Evolutionary conservation across 2,329 filamentous ascomycete species (phyloP), one percentile per base, ranked within the genome.

Genomic region (Penicillium frequentans): DNA sequence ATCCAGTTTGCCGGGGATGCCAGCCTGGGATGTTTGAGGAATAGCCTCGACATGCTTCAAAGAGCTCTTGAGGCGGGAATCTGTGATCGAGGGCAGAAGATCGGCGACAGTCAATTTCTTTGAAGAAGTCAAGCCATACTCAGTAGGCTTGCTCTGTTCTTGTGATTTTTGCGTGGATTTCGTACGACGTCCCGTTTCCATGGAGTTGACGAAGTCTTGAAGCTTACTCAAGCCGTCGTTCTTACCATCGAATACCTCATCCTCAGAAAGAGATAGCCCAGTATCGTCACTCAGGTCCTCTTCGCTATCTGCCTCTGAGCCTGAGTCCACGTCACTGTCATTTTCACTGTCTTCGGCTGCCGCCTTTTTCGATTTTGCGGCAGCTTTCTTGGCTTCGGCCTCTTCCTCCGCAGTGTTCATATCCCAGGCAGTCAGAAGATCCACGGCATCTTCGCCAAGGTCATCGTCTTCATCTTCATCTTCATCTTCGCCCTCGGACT

Each of bases 41-140:
- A 59, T 58, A 70, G 49, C 75, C 71, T 68, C 82, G 69, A 93
- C 82, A 60, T 90, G 82, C 74, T 93, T 95, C 49, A 95, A 80
- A 0, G 90, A 88, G 67, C 88, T 91, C 70, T 90, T 92, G 67
- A 93, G 84, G 48, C 86, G 82, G 2, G 88, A 85, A 69, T 96
- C 90, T 57, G 86, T 87, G 48, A 91, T 81, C 13, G 87, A 86
- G 24, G 87, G 81, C 48, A 96, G 78, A 11, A 96, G 81, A 71
- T 96, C 91, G 58, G 87, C 84, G 19, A 96, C 79, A 35, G 86
- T 88, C 58, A 96, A 83, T 71, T 92, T 90, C 54, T 84, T 79
- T 57, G 86, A 85, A 35, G 80, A 78, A 6, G 82, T 83, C 33
- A 84, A 73, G 10, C 82, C 79, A 67, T 83, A 81, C 29, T 89